Evolutionary conservation across 106 monocot species (phyloP).

Genomic region (Iris macrosiphon): DNA sequence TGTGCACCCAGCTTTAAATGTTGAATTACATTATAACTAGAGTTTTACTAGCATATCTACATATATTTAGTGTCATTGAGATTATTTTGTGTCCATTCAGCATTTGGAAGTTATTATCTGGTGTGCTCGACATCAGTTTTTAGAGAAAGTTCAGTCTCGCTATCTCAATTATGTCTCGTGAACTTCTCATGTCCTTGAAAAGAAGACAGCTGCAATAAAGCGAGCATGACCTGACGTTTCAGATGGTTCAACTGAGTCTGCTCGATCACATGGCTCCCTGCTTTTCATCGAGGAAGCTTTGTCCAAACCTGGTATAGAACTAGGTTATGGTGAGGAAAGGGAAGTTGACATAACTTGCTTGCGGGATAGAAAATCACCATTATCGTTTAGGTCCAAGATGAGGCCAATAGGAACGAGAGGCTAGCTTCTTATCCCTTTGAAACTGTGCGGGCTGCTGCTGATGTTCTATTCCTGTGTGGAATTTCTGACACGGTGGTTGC

Average conservation of each 20-base stretch:
- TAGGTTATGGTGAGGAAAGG: constrained; percentile 11
- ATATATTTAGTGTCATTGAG: neutral
- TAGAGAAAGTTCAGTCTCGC: constrained; percentile 38
- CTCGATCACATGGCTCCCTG: constrained; percentile 13
- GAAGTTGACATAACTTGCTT: constrained; percentile 41
- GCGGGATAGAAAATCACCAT: constrained; percentile 29
- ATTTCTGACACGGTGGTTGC: constrained; percentile 84
- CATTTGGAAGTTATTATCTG: constrained; percentile 87
- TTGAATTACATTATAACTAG: no score
- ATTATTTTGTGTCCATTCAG: constrained; percentile 26
- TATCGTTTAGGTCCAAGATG: constrained; percentile 24
- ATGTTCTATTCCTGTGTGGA: constrained; percentile 80
- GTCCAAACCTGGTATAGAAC: constrained; percentile 55
- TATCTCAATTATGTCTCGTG: constrained; percentile 39
- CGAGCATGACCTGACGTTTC: constrained; percentile 53
- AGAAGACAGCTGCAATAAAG: constrained; percentile 47
- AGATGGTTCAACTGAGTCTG: constrained; percentile 14
- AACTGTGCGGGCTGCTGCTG: constrained; percentile 57
- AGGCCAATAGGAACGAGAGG: constrained; percentile 5
- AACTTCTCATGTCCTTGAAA: constrained; percentile 43
- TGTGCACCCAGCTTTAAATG: no score
- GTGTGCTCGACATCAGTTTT: constrained; percentile 70
- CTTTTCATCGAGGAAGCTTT: constrained; percentile 93
- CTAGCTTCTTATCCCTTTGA: constrained; percentile 62
- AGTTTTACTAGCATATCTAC: neutral